Base-by-base conservation (phyloP, 1,284 basidiomycete genomes). In the Sporisorium scitamineum region DNA sequence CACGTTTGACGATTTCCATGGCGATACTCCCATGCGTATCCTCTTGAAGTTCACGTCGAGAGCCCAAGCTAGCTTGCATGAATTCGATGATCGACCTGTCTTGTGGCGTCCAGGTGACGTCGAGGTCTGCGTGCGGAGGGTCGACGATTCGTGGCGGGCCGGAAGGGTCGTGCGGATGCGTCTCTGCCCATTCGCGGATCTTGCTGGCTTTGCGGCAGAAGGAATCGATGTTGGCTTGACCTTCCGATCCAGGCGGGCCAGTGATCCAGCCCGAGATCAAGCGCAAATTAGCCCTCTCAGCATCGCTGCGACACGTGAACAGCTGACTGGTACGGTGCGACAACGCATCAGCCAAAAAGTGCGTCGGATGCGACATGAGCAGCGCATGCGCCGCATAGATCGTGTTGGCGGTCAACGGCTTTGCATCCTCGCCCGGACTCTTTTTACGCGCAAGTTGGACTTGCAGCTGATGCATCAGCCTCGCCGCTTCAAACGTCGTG, bases 321-420 rank as follows among this genome's bases (percentile, higher is more conserved):
- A 81, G 86, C 54, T 91, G 90, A 4, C 87, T 88, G 14, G 86
- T 79, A 45, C 90, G 87, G 85, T 93, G 93, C 39, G 87, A 86
- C 32, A 87, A 84, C 24, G 87, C 85, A 56, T 90, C 88, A 0
- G 91, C 90, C 22, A 92, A 83, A 76, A 93, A 98, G 52, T 91
- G 86, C 20, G 89, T 80, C 1, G 90, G 84, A 14, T 89, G 87
- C 10, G 87, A 85, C 90, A 96, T 92, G 70, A 97, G 86, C 68
- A 91, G 89, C 61, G 89, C 89, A 85, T 97, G 94, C 0, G 91
- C 88, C 0, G 92, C 93, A 69, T 93, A 89, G 10, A 89, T 80
- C 10, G 73, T 80, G 44, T 66, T 52, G 4, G 73, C 66, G n/a
- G 69, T 72, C 18, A 78, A 29, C 20, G 51, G 34, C 32, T 34